A percentile compares a stretch with the other conserved stretches of the same genome.
phyloP scores from a whole-genome alignment of 306 rosid species.

The Cajanus cajan region DNA sequence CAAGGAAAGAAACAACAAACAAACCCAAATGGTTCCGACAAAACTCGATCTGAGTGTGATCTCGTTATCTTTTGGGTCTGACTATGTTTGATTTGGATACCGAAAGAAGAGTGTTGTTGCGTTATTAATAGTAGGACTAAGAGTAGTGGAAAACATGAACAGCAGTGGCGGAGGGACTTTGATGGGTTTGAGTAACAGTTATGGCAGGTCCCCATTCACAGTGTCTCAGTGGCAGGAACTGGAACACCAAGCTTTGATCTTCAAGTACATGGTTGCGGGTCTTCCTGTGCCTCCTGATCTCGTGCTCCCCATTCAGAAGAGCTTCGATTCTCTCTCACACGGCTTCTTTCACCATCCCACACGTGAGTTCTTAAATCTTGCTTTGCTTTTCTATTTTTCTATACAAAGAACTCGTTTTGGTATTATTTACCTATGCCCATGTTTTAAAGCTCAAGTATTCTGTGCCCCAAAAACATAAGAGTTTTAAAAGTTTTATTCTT shows the following conservation, averaged over 20 bases:
- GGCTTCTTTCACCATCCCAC: constrained; percentile 64
- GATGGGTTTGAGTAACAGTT: constrained; percentile 34
- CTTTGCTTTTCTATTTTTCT: neutral
- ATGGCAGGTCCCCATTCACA: constrained; percentile 61
- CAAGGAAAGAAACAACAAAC: neutral
- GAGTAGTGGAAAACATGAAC: constrained; percentile 14
- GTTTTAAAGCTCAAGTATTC: neutral
- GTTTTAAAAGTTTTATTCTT: neutral
- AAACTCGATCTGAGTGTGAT: constrained; percentile 23
- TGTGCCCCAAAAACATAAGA: neutral
- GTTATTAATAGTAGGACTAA: neutral
- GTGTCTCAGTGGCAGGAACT: constrained; percentile 82
- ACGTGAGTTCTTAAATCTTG: constrained; percentile 20
- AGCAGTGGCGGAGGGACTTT: constrained; percentile 33
- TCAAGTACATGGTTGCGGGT: constrained; percentile 74
- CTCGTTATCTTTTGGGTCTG: neutral
- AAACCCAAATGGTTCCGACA: constrained; percentile 24
- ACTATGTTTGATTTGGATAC: constrained; percentile 16
- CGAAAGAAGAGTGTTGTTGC: neutral
- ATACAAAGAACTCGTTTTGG: neutral
- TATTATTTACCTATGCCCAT: neutral
- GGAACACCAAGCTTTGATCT: constrained; percentile 79
- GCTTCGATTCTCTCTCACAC: constrained; percentile 60
- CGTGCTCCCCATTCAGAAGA: constrained; percentile 68
- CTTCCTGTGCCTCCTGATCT: constrained; percentile 88